phyloP scores from a whole-genome alignment of 1,284 basidiomycete genomes.

The Melampsora americana region DNA sequence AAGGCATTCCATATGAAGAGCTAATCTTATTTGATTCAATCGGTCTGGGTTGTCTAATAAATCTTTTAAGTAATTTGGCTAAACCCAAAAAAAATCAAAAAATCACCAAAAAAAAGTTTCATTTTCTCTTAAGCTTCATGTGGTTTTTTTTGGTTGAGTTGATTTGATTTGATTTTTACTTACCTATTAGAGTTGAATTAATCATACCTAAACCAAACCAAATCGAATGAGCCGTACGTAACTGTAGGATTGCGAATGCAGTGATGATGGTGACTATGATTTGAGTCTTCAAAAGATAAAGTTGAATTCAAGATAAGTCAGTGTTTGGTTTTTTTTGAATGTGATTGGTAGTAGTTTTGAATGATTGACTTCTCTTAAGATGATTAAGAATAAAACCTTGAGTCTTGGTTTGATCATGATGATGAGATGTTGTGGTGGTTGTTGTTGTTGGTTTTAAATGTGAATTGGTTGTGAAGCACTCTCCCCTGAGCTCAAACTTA shows the following conservation, averaged over 20 bases:
- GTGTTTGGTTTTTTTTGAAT: constrained; percentile 24
- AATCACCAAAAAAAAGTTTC: not conserved
- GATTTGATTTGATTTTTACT: constrained; percentile 10
- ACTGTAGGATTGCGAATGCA: constrained; percentile 63
- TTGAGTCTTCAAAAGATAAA: constrained; percentile 54
- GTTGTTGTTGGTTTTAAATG: too few relatives aligned
- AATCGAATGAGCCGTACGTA: constrained; percentile 65
- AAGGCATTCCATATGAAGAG: constrained; percentile 78
- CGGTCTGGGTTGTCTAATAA: constrained; percentile 72
- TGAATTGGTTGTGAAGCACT: too few relatives aligned
- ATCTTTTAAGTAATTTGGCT: constrained; percentile 67
- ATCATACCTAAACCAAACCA: constrained; percentile 69
- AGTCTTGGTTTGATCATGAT: constrained; percentile 32
- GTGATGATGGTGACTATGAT: constrained; percentile 63
- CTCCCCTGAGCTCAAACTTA: too few relatives aligned
- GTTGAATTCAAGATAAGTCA: constrained; percentile 41
- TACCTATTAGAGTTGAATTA: constrained; percentile 58
- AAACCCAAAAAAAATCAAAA: too few relatives aligned
- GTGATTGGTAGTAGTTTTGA: not conserved
- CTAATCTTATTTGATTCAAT: constrained; percentile 58
- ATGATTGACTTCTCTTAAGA: constrained; percentile 28
- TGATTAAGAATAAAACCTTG: constrained; percentile 12
- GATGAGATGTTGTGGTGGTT: too few relatives aligned
- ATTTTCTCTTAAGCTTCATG: not conserved
- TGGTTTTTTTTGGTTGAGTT: too few relatives aligned